Evolutionary conservation across 805 yeast species (phyloP), one percentile per base, ranked within the genome.

Genomic region (Babjeviella inositovora): DNA sequence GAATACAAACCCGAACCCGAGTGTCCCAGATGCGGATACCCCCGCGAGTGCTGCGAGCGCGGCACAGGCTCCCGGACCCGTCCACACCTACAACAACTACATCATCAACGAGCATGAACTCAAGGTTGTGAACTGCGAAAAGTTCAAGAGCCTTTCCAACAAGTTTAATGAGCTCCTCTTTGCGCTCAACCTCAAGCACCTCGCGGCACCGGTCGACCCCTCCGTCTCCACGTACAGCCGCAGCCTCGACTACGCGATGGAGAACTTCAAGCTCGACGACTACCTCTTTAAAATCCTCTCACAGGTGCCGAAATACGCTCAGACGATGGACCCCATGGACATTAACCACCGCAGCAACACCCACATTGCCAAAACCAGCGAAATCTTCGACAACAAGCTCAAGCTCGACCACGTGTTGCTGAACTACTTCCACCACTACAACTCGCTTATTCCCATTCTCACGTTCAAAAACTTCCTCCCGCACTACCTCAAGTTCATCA

Each of bases 381-480:
- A 24, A 17, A 14, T 26, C 12, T 16, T n/a, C 11, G 23, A 18
- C 6, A 20, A 11, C 8, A 23, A 21, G 8, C 22, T 20, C 22
- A 12, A 8, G n/a, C 21, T 19, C n/a, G 74, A 66, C 33, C 53
- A 51, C 28, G 54, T 62, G 25, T 51, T 66, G 12, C 45, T 49
- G 34, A 53, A 62, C 19, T 66, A 50, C 36, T 66, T 66, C 34
- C 45, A 62, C 28, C 58, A 62, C 37, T 61, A 60, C 37, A 66
- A 66, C 41, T 54, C 58, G 12, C 52, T 66, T 28, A 53, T 66
- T 13, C 73, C 73, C 4, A 57, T 66, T 6, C 53, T 66, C 30
- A 72, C 65, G 32, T 64, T 60, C 32, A 61, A 57, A 22, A 43
- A 51, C 17, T 65, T 66, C 31, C 65, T 64, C 57, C 57, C 56